Evolutionary conservation across 192 early-diverging fungal genomes (phyloP).

Genomic region (Gonapodya prolifera): DNA sequence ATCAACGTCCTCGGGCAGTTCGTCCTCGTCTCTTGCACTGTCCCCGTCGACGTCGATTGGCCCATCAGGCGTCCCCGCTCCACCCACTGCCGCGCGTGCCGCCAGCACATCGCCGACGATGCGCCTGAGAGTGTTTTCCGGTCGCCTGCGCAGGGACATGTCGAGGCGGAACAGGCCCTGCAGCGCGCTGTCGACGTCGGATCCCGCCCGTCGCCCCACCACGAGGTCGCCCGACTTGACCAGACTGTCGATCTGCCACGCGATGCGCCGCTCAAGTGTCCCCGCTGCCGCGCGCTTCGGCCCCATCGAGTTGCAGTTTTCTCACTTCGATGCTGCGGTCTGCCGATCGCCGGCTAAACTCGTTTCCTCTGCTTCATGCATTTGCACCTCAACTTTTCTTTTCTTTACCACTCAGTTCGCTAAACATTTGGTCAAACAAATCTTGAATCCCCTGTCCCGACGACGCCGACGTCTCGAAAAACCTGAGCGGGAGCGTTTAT

Average conservation of each 20-base stretch:
- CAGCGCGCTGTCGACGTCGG: not conserved
- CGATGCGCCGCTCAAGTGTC: not conserved
- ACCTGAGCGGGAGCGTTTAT: conserved; percentile 14
- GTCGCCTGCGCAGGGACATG: not conserved
- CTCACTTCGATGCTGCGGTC: too few relatives aligned
- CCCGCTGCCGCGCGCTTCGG: not conserved
- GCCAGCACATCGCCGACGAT: not conserved
- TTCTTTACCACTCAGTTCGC: conserved; percentile 13
- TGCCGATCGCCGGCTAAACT: too few relatives aligned
- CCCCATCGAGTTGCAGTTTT: not conserved
- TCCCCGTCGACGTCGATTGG: not conserved
- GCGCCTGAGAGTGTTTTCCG: not conserved
- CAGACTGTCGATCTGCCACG: not conserved
- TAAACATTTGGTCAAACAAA: conserved; percentile 30
- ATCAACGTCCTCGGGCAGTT: not conserved
- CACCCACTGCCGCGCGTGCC: not conserved
- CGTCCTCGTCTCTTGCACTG: not conserved
- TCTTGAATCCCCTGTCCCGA: conserved; percentile 28
- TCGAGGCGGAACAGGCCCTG: not conserved
- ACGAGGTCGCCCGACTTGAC: not conserved
- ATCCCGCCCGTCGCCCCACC: not conserved
- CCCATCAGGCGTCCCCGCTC: not conserved
- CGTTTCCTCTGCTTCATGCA: too few relatives aligned
- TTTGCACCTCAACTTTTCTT: too few relatives aligned
- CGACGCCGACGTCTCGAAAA: conserved; percentile 33